Evolutionary conservation across 371 early-diverging fungal genomes (phyloP).

Genomic region (Saksenaea oblongispora): DNA sequence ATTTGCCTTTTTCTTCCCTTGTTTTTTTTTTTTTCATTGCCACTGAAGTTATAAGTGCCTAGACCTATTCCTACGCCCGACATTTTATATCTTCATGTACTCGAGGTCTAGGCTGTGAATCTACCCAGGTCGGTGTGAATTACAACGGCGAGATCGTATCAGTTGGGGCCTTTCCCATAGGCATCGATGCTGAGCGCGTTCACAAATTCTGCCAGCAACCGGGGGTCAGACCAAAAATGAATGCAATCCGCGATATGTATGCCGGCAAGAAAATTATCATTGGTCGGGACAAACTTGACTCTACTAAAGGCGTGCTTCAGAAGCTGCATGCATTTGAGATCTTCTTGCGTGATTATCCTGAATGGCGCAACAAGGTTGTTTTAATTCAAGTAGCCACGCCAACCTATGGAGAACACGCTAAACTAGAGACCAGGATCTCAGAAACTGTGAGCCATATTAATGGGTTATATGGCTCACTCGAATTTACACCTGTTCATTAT

Average conservation of each 20-base stretch:
- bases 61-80: slow-evolving; percentile 95
- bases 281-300: slow-evolving; percentile 98
- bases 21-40: neutral
- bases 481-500: slow-evolving; percentile 95
- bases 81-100: slow-evolving; percentile 95
- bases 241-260: slow-evolving; percentile 82
- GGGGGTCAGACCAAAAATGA: slow-evolving; percentile 72
- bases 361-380: slow-evolving; percentile 89
- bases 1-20: neutral
- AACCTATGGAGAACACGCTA: slow-evolving; percentile 34
- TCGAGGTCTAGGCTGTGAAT: slow-evolving; percentile 87
- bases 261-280: slow-evolving; percentile 93
- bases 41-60: slow-evolving; percentile 12
- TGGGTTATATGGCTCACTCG: slow-evolving; percentile 92
- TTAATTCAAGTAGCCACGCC: slow-evolving; percentile 82
- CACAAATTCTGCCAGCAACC: slow-evolving; percentile 43
- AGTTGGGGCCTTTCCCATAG: slow-evolving; percentile 96
- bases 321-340: slow-evolving; percentile 94
- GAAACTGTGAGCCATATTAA: slow-evolving; percentile 94
- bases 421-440: slow-evolving; percentile 82
- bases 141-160: slow-evolving; percentile 71
- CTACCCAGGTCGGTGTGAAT: slow-evolving; percentile 83
- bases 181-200: slow-evolving; percentile 84
- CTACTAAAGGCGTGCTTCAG: slow-evolving; percentile 98
- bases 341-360: slow-evolving; percentile 88